phyloP scores from a whole-genome alignment of 306 rosid species.

The Cicer chorassanicum region DNA sequence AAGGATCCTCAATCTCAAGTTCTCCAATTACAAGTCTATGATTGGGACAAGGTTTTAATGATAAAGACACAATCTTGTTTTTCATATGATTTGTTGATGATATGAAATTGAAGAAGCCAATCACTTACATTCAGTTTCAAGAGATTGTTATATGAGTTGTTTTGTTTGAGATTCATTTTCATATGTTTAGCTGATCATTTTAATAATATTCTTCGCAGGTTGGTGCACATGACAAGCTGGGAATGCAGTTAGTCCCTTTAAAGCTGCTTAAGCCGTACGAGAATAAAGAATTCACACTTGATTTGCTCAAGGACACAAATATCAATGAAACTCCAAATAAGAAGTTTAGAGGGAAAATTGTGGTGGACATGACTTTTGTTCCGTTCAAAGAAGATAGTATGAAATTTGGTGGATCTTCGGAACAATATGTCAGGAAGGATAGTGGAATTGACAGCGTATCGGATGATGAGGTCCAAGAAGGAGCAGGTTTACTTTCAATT shows the following conservation, averaged over 20 bases:
- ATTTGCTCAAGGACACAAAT: constrained; percentile 78
- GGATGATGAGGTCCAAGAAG: constrained; percentile 56
- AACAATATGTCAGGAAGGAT: constrained; percentile 49
- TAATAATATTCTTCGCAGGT: constrained; percentile 56
- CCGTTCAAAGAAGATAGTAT: constrained; percentile 77
- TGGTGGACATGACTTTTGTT: constrained; percentile 72
- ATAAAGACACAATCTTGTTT: no score
- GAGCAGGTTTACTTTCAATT: constrained; percentile 84
- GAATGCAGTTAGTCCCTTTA: constrained; percentile 87
- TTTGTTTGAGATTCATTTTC: background rate
- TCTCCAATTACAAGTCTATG: constrained; percentile 85
- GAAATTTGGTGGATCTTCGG: constrained; percentile 49
- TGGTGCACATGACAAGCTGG: constrained; percentile 81
- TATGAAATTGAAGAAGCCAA: constrained; percentile 14
- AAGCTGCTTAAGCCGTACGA: constrained; percentile 65
- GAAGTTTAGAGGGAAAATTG: constrained; percentile 74
- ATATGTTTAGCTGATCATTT: constrained; percentile 9
- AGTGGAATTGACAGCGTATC: constrained; percentile 49
- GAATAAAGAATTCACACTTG: constrained; percentile 66
- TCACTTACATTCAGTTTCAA: background rate
- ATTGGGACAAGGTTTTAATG: constrained; percentile 88
- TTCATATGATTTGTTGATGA: background rate
- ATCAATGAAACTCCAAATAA: constrained; percentile 60
- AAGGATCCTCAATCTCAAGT: constrained; percentile 84
- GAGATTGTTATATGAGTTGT: background rate